Conservation (phyloP, 306 rosid species). For the Malus fusca region DNA sequence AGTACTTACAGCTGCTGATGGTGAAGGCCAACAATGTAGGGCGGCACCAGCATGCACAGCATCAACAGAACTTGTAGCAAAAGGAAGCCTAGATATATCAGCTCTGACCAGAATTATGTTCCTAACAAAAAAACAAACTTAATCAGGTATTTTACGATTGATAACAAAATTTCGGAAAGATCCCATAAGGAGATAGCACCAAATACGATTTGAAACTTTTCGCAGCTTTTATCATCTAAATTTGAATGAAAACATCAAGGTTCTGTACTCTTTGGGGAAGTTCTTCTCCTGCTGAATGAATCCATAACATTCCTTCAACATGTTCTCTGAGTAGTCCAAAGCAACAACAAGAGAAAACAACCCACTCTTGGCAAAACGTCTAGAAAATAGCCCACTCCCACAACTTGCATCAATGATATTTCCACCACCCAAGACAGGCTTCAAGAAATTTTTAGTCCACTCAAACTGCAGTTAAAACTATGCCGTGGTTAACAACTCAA, state of each 20-base stretch:
- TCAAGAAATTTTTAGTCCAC: slow-evolving; percentile 51
- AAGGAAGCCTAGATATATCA: slow-evolving; percentile 88
- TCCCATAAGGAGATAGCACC: not conserved
- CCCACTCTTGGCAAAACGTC: slow-evolving; percentile 82
- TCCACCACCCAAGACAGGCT: slow-evolving; percentile 83
- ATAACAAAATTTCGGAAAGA: not conserved
- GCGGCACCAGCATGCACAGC: slow-evolving; percentile 98
- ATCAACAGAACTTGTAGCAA: slow-evolving; percentile 75
- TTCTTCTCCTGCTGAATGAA: slow-evolving; percentile 70
- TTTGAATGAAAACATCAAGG: slow-evolving; percentile 12
- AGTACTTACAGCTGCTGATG: slow-evolving; percentile 67
- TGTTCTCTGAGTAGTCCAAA: slow-evolving; percentile 89
- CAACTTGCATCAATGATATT: slow-evolving; percentile 89
- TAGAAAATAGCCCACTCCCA: slow-evolving; percentile 85
- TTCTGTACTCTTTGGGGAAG: slow-evolving; percentile 67
- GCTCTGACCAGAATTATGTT: slow-evolving; percentile 71
- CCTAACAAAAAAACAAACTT: slow-evolving; percentile 28
- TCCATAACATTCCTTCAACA: slow-evolving; percentile 75
- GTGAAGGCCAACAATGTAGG: slow-evolving; percentile 96
- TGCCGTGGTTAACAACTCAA: not conserved
- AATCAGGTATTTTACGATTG: slow-evolving; percentile 13
- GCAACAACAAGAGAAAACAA: slow-evolving; percentile 76
- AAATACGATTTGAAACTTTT: not conserved
- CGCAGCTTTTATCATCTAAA: slow-evolving; percentile 3
- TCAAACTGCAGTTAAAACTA: slow-evolving; percentile 69